Evolutionary conservation across 306 rosid species (phyloP), one percentile per base, ranked within the genome.

Genomic region (Myrica gale): DNA sequence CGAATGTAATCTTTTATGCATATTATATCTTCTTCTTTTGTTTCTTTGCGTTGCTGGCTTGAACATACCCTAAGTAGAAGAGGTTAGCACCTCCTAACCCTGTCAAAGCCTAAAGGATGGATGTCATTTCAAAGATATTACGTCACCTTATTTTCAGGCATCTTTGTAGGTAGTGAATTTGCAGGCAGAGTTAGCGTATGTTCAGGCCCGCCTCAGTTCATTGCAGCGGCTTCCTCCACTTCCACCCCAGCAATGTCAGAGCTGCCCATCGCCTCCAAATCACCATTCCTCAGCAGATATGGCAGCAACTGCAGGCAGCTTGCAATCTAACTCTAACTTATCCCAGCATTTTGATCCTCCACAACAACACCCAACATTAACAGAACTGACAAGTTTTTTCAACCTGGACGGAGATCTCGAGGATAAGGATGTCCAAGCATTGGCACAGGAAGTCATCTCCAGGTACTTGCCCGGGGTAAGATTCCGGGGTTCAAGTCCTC

Each of bases 131-230:
- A 32, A 32, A 32, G 37, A 3, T 32, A 26, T 26, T 26, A 0
- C 32, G 32, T 0, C 32, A 26, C 32, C 0, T 1, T 23, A n/a
- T n/a, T n/a, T n/a, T n/a, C n/a, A n/a, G n/a, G 53, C 26, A 21
- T 46, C 19, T 39, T 56, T 7, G 79, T 69, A 93, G 98, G 96
- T 88, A 0, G 88, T 91, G 69, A 91, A 87, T 79, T 86, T 91
- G 90, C 96, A 91, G 74, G 89, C 96, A 45, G 97, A 93, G 78
- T 73, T 91, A 56, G 89, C 94, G 19, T 88, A 83, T 47, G 94
- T 86, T 54, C 97, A 89, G 54, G 97, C 94, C 21, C 90, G 90
- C 21, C 81, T 93, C 7, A 85, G 94, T 0, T 86, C 91, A 16
- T 57, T 91, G 84, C 93, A 89, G 54, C 70, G 85, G 16, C 32